phyloP scores from a whole-genome alignment of 352 stramenopile genomes.

The Phytophthora nicotianae region DNA sequence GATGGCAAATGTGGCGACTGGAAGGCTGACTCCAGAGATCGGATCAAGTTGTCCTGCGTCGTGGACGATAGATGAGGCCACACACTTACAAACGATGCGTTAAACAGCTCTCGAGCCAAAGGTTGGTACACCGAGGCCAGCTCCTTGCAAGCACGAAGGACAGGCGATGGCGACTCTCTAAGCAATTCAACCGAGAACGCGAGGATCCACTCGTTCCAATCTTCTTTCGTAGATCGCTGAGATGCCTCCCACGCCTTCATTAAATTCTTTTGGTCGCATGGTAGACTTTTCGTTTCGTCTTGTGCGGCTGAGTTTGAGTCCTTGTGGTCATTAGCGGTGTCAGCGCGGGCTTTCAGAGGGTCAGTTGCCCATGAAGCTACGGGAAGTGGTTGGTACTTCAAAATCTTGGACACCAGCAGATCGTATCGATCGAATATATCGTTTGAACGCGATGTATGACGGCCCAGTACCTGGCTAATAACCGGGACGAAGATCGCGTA shows the following conservation, averaged over 20 bases:
- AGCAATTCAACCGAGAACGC: conserved; percentile 97
- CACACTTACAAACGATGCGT: conserved; percentile 98
- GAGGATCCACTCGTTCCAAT: conserved; percentile 99
- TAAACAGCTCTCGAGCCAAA: conserved; percentile 98
- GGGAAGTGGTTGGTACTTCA: conserved; percentile 86
- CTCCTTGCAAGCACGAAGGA: conserved; percentile 94
- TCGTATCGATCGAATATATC: conserved; percentile 91
- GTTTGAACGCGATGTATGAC: conserved; percentile 68
- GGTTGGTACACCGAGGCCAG: conserved; percentile 98
- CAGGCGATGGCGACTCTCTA: conserved; percentile 95
- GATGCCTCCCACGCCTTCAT: conserved; percentile 88
- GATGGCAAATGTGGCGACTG: conserved; percentile 92
- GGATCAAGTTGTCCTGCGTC: conserved; percentile 93
- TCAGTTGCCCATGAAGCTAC: conserved; percentile 85
- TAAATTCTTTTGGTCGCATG: conserved; percentile 84
- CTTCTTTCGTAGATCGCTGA: conserved; percentile 88
- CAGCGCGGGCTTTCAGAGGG: conserved; percentile 54
- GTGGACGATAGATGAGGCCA: conserved; percentile 96
- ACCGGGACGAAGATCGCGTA: conserved; percentile 90
- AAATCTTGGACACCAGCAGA: conserved; percentile 85
- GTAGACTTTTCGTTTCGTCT: conserved; percentile 80
- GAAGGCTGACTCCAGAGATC: conserved; percentile 95
- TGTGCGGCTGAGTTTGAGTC: conserved; percentile 35
- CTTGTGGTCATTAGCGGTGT: conserved; percentile 41
- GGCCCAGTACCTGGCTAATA: conserved; percentile 81